Percentiles rank a stretch among this genome's conserved stretches.
Evolutionary conservation across 352 stramenopile species (phyloP).

Genomic region (Globisporangium viniferum): DNA sequence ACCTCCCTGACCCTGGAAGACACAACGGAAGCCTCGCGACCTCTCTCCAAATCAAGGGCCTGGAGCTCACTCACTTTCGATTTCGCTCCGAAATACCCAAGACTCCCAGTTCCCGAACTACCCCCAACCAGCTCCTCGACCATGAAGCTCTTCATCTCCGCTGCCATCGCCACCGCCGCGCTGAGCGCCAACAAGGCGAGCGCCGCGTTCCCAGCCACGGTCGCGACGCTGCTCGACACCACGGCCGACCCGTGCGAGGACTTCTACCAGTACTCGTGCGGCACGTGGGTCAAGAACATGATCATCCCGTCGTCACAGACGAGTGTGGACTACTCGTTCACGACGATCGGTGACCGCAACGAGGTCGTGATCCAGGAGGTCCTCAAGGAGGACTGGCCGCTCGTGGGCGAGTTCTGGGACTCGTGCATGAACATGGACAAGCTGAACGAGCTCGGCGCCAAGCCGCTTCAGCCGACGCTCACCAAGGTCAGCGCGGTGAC

Average conservation of each 20-base stretch:
- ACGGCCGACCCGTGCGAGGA: constrained; percentile 54
- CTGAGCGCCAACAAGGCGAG: no score
- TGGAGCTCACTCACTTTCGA: no score
- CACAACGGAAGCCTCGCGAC: no score
- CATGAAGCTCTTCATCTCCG: no score
- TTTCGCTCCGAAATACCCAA: no score
- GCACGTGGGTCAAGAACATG: constrained; percentile 43
- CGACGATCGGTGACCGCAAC: constrained; percentile 43
- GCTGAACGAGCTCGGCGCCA: constrained; percentile 38
- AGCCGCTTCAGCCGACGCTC: constrained; percentile 37
- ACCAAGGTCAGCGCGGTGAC: constrained; percentile 30
- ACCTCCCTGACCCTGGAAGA: no score
- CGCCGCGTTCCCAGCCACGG: no score
- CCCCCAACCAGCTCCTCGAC: no score
- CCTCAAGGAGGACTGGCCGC: constrained; percentile 56
- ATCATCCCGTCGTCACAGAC: constrained; percentile 27
- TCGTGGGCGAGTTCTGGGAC: constrained; percentile 57
- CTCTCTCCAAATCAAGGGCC: no score
- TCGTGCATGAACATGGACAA: constrained; percentile 60
- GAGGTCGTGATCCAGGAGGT: constrained; percentile 51
- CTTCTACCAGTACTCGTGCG: constrained; percentile 75
- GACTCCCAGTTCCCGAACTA: no score
- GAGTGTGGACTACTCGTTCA: constrained; percentile 47
- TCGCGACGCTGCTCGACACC: background rate
- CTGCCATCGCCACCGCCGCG: no score